These are phyloP conservation scores for Vanrija humicola DNA, from an alignment of 1,284 basidiomycete genomes.

Conservation along the genomic window DNA sequence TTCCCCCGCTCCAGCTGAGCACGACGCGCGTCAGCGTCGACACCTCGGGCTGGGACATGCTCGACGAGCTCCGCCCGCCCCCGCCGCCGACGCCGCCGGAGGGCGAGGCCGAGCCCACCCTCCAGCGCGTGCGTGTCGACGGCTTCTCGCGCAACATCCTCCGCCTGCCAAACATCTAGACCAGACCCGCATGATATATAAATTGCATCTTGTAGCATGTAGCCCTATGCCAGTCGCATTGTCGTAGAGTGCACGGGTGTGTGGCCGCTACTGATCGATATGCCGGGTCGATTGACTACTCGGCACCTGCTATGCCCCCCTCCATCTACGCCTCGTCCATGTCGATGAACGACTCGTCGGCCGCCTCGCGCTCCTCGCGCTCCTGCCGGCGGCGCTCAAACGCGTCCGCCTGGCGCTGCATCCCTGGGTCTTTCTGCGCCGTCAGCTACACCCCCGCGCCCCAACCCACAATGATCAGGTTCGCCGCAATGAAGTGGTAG, in stretches of 20 bases:
- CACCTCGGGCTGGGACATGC: slow-evolving; percentile 5
- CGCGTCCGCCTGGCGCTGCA: slow-evolving; percentile 6
- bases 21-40: not conserved
- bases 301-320: not conserved
- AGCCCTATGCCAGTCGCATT: not conserved
- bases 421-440: not conserved
- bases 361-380: slow-evolving; percentile 1
- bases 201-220: slow-evolving; percentile 1
- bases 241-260: not conserved
- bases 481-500: slow-evolving; percentile 27
- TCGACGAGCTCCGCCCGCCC: slow-evolving; percentile 9
- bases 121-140: slow-evolving; percentile 2
- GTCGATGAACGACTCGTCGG: slow-evolving; percentile 2
- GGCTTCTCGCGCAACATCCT: slow-evolving; percentile 6
- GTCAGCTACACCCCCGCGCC: not conserved
- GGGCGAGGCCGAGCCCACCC: not conserved
- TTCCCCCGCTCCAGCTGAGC: slow-evolving; percentile 7
- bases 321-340: not conserved
- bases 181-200: not conserved
- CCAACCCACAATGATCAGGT: slow-evolving; percentile 16
- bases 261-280: too few species aligned
- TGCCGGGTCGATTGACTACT: too few species aligned
- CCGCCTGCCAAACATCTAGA: not conserved
- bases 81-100: not conserved
- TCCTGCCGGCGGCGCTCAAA: slow-evolving; percentile 1